Evolutionary conservation across 139 green algal species (phyloP).

Genomic region (Haematococcus lacustris): DNA sequence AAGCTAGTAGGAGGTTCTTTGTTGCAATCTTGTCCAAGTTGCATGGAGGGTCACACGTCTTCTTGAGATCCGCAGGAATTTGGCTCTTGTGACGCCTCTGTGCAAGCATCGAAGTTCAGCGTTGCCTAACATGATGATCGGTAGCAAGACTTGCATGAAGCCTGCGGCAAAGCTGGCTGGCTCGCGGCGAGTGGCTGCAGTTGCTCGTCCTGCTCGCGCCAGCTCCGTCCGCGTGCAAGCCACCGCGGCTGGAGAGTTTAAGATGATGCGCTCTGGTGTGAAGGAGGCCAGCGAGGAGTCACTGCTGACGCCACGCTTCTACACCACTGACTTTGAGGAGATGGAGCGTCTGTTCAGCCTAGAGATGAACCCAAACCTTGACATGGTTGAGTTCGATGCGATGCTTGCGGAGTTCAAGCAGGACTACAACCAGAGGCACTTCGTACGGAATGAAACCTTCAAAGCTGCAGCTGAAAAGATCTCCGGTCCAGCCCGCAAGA

Average conservation of each 20-base stretch:
- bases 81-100: too few relatives aligned
- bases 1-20: too few relatives aligned
- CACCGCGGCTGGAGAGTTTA: constrained; percentile 8
- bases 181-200: background rate
- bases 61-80: too few relatives aligned
- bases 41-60: too few relatives aligned
- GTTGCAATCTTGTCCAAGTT: too few relatives aligned
- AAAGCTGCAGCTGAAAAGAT: constrained; percentile 81
- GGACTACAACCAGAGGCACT: constrained; percentile 99
- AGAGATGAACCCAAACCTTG: constrained; percentile 90
- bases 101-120: too few relatives aligned
- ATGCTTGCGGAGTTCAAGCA: constrained; percentile 89
- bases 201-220: background rate
- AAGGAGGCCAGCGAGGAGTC: constrained; percentile 69
- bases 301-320: constrained; percentile 92
- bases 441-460: constrained; percentile 96
- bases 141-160: background rate
- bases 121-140: too few relatives aligned
- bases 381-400: constrained; percentile 81
- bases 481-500: constrained; percentile 72
- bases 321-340: constrained; percentile 91
- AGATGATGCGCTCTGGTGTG: constrained; percentile 21
- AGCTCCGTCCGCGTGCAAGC: background rate
- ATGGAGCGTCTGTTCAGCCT: constrained; percentile 95
- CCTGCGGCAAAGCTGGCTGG: background rate